Evolutionary conservation across 352 stramenopile species (phyloP), one percentile per base, ranked within the genome.

Genomic region (Phytopythium helicoides): DNA sequence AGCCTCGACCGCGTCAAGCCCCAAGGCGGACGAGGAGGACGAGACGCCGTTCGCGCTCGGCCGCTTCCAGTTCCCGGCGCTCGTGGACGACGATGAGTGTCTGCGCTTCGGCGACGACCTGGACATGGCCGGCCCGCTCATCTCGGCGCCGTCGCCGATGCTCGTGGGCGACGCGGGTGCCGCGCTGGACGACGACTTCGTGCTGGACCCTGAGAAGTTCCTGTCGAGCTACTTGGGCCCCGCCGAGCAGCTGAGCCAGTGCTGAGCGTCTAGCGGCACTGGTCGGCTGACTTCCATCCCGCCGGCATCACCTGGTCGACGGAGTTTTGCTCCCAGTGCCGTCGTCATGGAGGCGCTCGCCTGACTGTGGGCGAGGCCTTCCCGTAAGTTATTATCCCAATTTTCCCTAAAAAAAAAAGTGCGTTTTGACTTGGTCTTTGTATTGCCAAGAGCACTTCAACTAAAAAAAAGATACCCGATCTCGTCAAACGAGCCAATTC

Each of bases 121-220:
- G 19, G 36, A 46, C 19, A 47, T 40, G 16, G 39, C 26, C 16
- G 40, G 10, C 22, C 42, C 48, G 23, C 26, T 44, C 6, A 60
- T 55, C 11, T 62, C 47, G 19, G 59, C 64, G 36, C 47, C 70
- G 12, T 72, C 63, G 35, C 53, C 65, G 8, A 58, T 73, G 35
- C 58, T 78, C 10, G 35, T 23, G 4, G 57, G 45, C 33, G 56
- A 56, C 37, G 57, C 64, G 2, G 60, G 60, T 41, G 73, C 71
- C 15, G 58, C 41, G 3, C 71, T 83, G 34, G 79, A 89, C 64
- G 81, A 92, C 42, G 81, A 92, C 63, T 92, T 94, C 51, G 81
- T 94, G 52, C 69, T 94, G 15, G 83, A 94, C 64, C 83, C 83
- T 2, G 79, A 94, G 57, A 92, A 91, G 56, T 94, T 94, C 48